These are phyloP conservation scores for Neurospora intermedia DNA, from an alignment of 495 filamentous ascomycete species.

Conservation along the genomic window DNA sequence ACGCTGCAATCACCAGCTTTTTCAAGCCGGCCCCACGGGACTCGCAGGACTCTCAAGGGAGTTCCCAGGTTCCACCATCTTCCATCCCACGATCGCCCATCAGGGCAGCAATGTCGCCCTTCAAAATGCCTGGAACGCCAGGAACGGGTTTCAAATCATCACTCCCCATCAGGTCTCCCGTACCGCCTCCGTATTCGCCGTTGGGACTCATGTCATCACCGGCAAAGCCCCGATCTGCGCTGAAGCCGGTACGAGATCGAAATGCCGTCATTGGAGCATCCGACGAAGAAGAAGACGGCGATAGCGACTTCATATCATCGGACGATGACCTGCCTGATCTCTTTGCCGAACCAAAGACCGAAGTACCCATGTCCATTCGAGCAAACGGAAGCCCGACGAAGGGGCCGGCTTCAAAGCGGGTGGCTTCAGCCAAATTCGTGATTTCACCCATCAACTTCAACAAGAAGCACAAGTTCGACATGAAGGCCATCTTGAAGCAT, in stretches of 20 bases:
- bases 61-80: background rate
- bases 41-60: background rate
- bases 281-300: constrained; percentile 48
- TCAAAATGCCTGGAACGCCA: background rate
- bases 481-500: constrained; percentile 54
- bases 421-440: constrained; percentile 12
- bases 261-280: constrained; percentile 51
- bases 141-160: constrained; percentile 6
- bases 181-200: constrained; percentile 6
- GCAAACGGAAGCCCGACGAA: background rate
- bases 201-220: constrained; percentile 19
- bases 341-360: constrained; percentile 7
- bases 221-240: constrained; percentile 11
- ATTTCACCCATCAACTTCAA: constrained; percentile 35
- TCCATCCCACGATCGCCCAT: background rate
- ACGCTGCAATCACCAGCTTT: constrained; percentile 24
- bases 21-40: constrained; percentile 14
- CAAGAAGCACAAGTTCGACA: constrained; percentile 54
- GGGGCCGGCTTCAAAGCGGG: background rate
- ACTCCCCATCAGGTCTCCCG: constrained; percentile 1
- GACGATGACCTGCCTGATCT: constrained; percentile 14
- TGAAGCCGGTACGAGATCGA: constrained; percentile 13
- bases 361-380: background rate
- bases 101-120: background rate
- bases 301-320: constrained; percentile 9